Conservation (phyloP, 768 basidiomycete genomes). For the Clitopilus hobsonii region DNA sequence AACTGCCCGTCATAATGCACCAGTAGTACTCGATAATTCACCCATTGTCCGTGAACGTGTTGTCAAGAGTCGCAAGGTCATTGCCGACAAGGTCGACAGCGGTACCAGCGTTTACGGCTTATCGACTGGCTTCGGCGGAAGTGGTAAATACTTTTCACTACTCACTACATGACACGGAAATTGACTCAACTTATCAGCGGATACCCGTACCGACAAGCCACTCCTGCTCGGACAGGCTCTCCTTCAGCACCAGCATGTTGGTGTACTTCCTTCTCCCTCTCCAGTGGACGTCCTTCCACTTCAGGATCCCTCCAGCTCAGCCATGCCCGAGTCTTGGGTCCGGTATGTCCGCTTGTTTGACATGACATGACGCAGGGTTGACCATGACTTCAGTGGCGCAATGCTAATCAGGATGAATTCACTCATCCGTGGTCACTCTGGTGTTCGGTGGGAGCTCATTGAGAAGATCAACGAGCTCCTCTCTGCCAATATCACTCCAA, state of each 20-base stretch:
- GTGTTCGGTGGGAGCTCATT: slow-evolving; percentile 74
- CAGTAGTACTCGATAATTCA: slow-evolving; percentile 38
- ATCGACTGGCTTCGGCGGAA: slow-evolving; percentile 77
- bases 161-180: slow-evolving; percentile 6
- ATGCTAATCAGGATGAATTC: slow-evolving; percentile 81
- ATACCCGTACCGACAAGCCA: slow-evolving; percentile 67
- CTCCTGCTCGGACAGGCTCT: slow-evolving; percentile 60
- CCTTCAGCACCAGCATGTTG: slow-evolving; percentile 71
- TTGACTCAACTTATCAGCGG: slow-evolving; percentile 37
- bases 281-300: slow-evolving; percentile 53
- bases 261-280: slow-evolving; percentile 56
- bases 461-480: slow-evolving; percentile 65
- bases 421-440: slow-evolving; percentile 76
- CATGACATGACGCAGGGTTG: slow-evolving; percentile 27
- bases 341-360: slow-evolving; percentile 31
- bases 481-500: slow-evolving; percentile 56
- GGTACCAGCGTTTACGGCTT: slow-evolving; percentile 78
- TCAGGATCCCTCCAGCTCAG: slow-evolving; percentile 58
- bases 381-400: slow-evolving; percentile 51
- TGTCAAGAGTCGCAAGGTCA: slow-evolving; percentile 58
- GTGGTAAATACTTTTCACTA: slow-evolving; percentile 35
- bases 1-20: slow-evolving; percentile 51
- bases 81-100: slow-evolving; percentile 60
- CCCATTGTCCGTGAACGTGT: slow-evolving; percentile 45
- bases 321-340: slow-evolving; percentile 87